Evolutionary conservation across 768 basidiomycete species (phyloP), one percentile per base, ranked within the genome.

Genomic region (Tricholoma flavovirens): DNA sequence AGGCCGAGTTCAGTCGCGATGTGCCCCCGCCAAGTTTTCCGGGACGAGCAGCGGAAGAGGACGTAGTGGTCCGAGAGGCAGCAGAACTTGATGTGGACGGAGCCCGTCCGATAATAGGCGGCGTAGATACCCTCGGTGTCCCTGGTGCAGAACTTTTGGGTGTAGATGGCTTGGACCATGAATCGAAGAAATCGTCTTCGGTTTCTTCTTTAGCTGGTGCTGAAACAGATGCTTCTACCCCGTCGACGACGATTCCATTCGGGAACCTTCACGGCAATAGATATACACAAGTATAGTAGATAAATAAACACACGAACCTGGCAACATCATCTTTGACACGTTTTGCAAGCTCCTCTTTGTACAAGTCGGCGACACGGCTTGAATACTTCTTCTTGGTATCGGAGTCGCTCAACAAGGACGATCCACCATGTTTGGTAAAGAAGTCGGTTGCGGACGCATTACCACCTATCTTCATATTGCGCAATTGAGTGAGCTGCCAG

Each of bases 391-490:
- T 90, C 77, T 94, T 92, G 14, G 84, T 78, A 69, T 96, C 92
- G 0, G 83, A 71, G 63, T 89, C 87, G 45, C 66, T 80, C 29
- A 95, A 73, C 17, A 94, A 72, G 4, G 82, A 77, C 2, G 83
- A 62, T 10, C 90, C 90, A 4, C 95, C 93, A 60, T 95, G 88
- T 63, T 90, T 92, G 17, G 79, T 86, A 69, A 96, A 94, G 73
- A 94, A 99, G 3, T 95, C 93, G 4, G 78, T 81, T 3, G 92
- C 90, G 17, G 87, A 82, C 9, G 81, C 79, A 71, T 99, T 99
- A 0, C 97, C 97, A 40, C 93, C 96, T 36, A 92, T 83, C 76
- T 98, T 98, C 92, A 99, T 95, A 2, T 84, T 90, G 32, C 97
- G 89, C 48, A 99, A 78, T 73, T 99, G 96, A 50, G 74, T 73